phyloP scores from a whole-genome alignment of 1,139 yeast genomes.

The Scheffersomyces insectosa region DNA sequence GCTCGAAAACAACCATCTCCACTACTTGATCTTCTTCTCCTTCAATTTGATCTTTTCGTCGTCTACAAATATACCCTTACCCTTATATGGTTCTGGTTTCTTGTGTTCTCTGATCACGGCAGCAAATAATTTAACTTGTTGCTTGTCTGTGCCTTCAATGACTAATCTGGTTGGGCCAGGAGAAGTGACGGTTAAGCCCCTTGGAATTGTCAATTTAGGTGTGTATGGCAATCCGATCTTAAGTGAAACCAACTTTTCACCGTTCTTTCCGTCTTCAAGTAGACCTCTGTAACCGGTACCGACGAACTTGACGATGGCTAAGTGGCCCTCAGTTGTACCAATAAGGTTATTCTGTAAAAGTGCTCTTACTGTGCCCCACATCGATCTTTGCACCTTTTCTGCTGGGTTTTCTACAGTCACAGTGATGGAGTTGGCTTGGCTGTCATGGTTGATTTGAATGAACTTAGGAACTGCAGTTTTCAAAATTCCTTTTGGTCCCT shows the following conservation, averaged over 20 bases:
- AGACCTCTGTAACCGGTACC: slow-evolving; percentile 97
- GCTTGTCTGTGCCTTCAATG: slow-evolving; percentile 86
- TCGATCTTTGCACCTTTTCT: slow-evolving; percentile 70
- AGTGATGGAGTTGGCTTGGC: slow-evolving; percentile 36
- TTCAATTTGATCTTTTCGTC: slow-evolving; percentile 88
- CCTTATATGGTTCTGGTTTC: slow-evolving; percentile 98
- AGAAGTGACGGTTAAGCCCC: slow-evolving; percentile 67
- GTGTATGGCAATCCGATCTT: slow-evolving; percentile 74
- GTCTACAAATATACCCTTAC: slow-evolving; percentile 94
- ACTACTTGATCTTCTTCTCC: slow-evolving; percentile 86
- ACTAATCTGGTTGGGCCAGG: slow-evolving; percentile 90
- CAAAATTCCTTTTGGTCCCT: slow-evolving; percentile 80
- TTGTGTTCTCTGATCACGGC: slow-evolving; percentile 82
- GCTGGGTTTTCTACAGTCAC: slow-evolving; percentile 60
- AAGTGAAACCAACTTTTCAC: slow-evolving; percentile 62
- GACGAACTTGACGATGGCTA: slow-evolving; percentile 82
- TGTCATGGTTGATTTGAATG: slow-evolving; percentile 39
- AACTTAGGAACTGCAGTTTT: slow-evolving; percentile 72
- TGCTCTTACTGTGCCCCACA: slow-evolving; percentile 96
- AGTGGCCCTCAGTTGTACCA: slow-evolving; percentile 93
- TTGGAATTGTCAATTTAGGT: slow-evolving; percentile 78
- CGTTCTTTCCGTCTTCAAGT: slow-evolving; percentile 56
- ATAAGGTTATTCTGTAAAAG: slow-evolving; percentile 72
- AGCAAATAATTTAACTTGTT: slow-evolving; percentile 84
- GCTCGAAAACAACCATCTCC: not conserved